These are phyloP conservation scores for Pythium pyrilobum DNA, from an alignment of 352 stramenopile genomes.

Conservation along the genomic window DNA sequence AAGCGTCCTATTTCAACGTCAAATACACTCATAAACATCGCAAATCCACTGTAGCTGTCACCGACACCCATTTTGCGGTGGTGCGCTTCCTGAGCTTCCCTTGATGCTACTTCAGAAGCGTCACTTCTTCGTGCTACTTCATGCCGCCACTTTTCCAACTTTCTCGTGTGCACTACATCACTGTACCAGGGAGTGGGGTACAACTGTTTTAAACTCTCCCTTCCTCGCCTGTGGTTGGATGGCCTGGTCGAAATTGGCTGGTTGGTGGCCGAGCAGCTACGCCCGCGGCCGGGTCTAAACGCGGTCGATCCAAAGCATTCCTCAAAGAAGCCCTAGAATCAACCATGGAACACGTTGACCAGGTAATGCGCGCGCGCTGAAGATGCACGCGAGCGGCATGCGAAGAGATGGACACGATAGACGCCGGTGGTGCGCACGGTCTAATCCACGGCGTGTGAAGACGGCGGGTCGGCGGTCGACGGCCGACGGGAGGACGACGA, in stretches of 20 bases:
- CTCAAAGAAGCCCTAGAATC: constrained; percentile 33
- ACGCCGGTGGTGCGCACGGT: too few relatives aligned
- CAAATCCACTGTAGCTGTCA: neutral
- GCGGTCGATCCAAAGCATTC: constrained; percentile 15
- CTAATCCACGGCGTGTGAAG: neutral
- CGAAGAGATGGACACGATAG: neutral
- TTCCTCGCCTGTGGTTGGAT: neutral
- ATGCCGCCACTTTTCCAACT: constrained; percentile 6
- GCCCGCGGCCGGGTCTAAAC: neutral
- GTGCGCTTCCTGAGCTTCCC: neutral
- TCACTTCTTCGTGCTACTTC: constrained; percentile 21
- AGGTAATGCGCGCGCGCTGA: constrained; percentile 36
- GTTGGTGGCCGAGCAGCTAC: neutral
- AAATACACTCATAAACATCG: neutral
- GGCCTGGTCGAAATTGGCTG: constrained; percentile 11
- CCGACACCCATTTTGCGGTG: constrained; percentile 16
- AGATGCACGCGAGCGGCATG: neutral
- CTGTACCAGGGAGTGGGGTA: constrained; percentile 1
- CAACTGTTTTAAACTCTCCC: constrained; percentile 15
- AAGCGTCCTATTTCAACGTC: neutral
- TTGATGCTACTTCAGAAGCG: constrained; percentile 3
- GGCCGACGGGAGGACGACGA: neutral
- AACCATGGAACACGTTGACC: constrained; percentile 81
- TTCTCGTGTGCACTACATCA: neutral
- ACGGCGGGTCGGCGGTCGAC: neutral